Evolutionary conservation across 345 rosid species (phyloP).

Genomic region (Eucalyptus virginea): DNA sequence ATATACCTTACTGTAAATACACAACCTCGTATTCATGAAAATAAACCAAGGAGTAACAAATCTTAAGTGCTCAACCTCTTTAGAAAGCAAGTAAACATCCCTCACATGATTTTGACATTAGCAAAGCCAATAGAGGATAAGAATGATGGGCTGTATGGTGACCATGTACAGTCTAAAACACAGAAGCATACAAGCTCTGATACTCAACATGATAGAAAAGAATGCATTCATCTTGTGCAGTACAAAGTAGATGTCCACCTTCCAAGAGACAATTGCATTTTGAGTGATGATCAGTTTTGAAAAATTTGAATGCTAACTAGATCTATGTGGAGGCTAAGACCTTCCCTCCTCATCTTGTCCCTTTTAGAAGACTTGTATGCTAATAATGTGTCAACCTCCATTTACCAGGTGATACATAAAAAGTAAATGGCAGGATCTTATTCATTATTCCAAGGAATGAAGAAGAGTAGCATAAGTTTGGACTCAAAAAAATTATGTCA

Average conservation of each 20-base stretch:
- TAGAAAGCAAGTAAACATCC: background rate
- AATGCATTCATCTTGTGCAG: background rate
- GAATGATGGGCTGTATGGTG: background rate
- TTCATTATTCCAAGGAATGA: background rate
- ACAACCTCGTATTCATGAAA: background rate
- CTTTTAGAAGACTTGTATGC: background rate
- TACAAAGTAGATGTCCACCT: background rate
- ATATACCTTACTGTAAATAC: background rate
- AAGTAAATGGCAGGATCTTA: background rate
- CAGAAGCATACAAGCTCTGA: background rate
- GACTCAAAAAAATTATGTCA: background rate
- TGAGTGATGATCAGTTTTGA: background rate
- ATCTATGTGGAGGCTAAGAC: background rate
- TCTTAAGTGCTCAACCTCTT: background rate
- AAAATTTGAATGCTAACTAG: background rate
- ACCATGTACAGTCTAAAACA: background rate
- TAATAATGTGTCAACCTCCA: background rate
- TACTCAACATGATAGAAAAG: background rate
- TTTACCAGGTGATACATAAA: background rate
- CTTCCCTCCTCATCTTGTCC: background rate
- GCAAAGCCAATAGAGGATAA: background rate
- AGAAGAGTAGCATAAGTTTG: background rate
- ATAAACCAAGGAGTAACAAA: background rate
- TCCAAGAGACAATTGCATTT: background rate
- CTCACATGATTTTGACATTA: background rate